Evolutionary conservation across 768 basidiomycete genomes (phyloP), one percentile per base, ranked within the genome.

Genomic region (Leccinum aurantiacum): DNA sequence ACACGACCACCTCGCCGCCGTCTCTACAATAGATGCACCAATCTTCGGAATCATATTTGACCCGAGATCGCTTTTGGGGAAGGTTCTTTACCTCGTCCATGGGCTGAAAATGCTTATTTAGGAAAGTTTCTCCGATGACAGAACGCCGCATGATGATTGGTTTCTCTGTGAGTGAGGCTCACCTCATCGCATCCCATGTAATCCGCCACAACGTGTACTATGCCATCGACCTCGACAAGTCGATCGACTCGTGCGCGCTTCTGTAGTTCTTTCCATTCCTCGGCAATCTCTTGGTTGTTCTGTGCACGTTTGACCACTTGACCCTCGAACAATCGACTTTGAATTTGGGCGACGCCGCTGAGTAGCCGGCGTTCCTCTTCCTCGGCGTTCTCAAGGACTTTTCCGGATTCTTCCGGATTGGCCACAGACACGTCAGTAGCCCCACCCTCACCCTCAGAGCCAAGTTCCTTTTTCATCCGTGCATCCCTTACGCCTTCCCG

Each of bases 1-100:
- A 87, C 14, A 79, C 55, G 44, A 80, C 69, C 8, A 87, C 63
- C 49, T 83, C 77, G 0, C 86, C 85, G 1, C 85, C 86, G 54
- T 87, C 86, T 33, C 81, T 76, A 68, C 86, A 87, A 58, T 78
- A 72, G 37, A 82, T 78, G 67, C 86, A 87, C 73, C 77, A 84
- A 60, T 87, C 84, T 66, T 87, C 83, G 29, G 75, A 80, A 3
- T 82, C 84, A 56, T 76, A 80, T 67, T 75, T 74, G 24, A 55
- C 61, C 68, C 58, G 73, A 41, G 67, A 65, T n/a, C 68, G 67
- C 63, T 80, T 79, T 62, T 72, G 70, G 24, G 57, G 63, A 41
- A 59, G 4, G 9, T 64, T 52, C 62, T 67, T 56, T 56, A 44
- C 11, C 25, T 56, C 57, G 35, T 59, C 48, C 35, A 61, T 54